Percentiles rank a stretch among this genome's conserved stretches.
Conservation (phyloP, 306 rosid species). For the Inga oerstediana region DNA sequence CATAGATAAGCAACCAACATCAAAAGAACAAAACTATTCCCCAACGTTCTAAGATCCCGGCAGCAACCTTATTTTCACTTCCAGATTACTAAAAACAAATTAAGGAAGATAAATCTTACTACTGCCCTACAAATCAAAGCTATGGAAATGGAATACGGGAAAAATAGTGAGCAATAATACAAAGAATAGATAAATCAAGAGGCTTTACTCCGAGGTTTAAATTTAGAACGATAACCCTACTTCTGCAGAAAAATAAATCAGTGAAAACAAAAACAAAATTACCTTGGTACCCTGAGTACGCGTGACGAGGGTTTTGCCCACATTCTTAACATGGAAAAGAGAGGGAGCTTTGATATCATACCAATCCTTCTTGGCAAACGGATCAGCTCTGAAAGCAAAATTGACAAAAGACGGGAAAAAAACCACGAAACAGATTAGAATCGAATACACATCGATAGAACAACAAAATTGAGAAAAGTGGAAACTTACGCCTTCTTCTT, state of each 20-base stretch:
- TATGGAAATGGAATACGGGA: neutral
- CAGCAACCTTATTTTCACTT: neutral
- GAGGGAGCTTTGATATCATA: constrained; percentile 67
- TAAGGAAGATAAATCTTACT: neutral
- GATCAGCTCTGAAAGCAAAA: constrained; percentile 47
- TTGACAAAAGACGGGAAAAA: neutral
- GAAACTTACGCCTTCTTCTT: constrained; percentile 72
- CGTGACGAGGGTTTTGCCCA: constrained; percentile 69
- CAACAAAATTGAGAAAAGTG: neutral
- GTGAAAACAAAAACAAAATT: neutral
- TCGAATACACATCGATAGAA: neutral
- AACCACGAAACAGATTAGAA: neutral
- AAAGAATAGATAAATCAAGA: neutral
- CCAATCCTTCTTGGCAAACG: constrained; percentile 77
- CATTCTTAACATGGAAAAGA: constrained; percentile 48
- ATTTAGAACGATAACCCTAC: neutral
- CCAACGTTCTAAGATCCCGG: neutral
- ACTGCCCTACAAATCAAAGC: neutral
- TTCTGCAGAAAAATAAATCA: neutral
- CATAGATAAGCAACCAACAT: neutral
- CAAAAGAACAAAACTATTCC: no score
- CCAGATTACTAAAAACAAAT: neutral
- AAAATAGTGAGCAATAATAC: neutral
- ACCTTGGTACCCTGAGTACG: constrained; percentile 85
- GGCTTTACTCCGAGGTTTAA: no score